Percentiles rank a stretch among this genome's conserved stretches.
Evolutionary conservation across 2,329 filamentous ascomycete species (phyloP).

Genomic region (Clonostachys sp.): DNA sequence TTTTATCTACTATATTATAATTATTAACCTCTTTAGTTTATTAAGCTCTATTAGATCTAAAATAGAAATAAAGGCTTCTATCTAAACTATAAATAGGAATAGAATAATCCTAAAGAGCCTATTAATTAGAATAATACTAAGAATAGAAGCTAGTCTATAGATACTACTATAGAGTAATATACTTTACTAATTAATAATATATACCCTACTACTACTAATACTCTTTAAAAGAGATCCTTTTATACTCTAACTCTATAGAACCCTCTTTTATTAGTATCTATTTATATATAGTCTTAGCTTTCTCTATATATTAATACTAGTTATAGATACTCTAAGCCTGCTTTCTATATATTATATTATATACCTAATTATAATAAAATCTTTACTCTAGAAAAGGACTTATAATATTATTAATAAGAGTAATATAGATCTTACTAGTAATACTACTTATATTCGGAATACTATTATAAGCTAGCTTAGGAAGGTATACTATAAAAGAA

Average conservation of each 20-base stretch:
- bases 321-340: not conserved
- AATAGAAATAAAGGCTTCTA: constrained; percentile 7
- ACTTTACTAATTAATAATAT: not conserved
- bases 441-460: constrained; percentile 2
- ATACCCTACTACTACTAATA: not conserved
- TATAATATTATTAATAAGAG: not conserved
- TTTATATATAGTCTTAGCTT: not conserved
- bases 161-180: not conserved
- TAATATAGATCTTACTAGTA: not conserved
- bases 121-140: constrained; percentile 6
- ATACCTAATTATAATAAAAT: not conserved
- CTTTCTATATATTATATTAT: constrained; percentile 1
- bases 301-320: not conserved
- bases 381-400: constrained; percentile 5
- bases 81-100: constrained; percentile 4
- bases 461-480: constrained; percentile 1
- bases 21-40: constrained; percentile 1
- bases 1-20: constrained; percentile 3
- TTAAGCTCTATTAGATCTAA: constrained; percentile 6
- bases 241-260: not conserved
- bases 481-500: constrained; percentile 1
- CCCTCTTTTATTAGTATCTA: not conserved
- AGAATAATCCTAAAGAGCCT: constrained; percentile 3
- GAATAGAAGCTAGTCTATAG: not conserved
- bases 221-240: not conserved